phyloP scores from a whole-genome alignment of 2,329 filamentous ascomycete genomes.

The Remersonia thermophila region DNA sequence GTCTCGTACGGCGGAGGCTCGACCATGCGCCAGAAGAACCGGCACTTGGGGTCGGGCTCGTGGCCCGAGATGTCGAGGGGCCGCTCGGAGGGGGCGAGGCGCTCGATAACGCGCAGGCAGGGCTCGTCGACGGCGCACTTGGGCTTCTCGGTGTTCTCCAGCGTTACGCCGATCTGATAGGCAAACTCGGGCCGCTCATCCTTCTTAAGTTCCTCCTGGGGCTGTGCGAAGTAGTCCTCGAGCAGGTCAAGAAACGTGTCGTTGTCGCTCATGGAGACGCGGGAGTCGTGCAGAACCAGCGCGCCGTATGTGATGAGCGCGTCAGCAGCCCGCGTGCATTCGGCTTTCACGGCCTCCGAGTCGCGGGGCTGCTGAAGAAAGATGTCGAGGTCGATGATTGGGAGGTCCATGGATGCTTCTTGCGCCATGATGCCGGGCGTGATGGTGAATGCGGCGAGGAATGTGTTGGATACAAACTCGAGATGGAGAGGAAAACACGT shows the following conservation, averaged over 20 bases:
- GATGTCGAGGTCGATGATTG: constrained; percentile 46
- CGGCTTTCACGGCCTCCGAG: constrained; percentile 33
- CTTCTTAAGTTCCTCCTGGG: constrained; percentile 29
- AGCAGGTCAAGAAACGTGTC: constrained; percentile 45
- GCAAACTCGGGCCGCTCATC: constrained; percentile 47
- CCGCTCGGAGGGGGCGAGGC: constrained; percentile 41
- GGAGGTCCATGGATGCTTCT: constrained; percentile 39
- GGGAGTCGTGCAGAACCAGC: constrained; percentile 46
- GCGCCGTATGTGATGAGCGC: constrained; percentile 49
- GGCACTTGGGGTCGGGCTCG: constrained; percentile 47
- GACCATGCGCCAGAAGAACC: constrained; percentile 52
- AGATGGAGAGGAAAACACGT: neutral
- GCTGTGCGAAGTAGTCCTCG: constrained; percentile 53
- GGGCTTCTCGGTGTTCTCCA: constrained; percentile 51
- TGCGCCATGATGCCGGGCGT: constrained; percentile 1
- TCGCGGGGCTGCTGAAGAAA: constrained; percentile 34
- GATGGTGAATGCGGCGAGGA: neutral
- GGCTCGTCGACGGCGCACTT: constrained; percentile 52
- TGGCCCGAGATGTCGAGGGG: constrained; percentile 46
- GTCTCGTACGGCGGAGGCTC: constrained; percentile 42
- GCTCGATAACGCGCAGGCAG: constrained; percentile 43
- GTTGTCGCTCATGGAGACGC: constrained; percentile 44
- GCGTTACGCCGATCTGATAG: constrained; percentile 50
- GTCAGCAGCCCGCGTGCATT: constrained; percentile 41
- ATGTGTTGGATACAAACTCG: too few relatives aligned